Evolutionary conservation across 495 filamentous ascomycete species (phyloP).

Genomic region (Glonium stellatum): DNA sequence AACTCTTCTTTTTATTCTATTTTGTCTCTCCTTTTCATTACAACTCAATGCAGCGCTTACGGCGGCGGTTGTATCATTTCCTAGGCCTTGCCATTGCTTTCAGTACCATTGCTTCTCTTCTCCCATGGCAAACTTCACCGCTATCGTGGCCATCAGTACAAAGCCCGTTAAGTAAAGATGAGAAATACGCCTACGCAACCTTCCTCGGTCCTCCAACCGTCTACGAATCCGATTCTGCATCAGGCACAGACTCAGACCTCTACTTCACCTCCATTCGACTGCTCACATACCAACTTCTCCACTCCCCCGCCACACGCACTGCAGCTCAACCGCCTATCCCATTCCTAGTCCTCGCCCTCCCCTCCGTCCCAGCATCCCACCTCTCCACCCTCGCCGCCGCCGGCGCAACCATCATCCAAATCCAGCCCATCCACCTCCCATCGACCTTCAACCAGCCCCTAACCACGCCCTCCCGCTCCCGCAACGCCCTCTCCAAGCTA

Average conservation of each 20-base stretch:
- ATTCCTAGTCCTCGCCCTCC: slow-evolving; percentile 13
- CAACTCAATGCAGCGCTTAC: not conserved
- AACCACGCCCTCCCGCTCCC: slow-evolving; percentile 8
- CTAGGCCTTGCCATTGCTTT: not conserved
- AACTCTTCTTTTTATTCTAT: not conserved
- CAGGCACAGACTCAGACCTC: not conserved
- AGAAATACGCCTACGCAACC: slow-evolving; percentile 6
- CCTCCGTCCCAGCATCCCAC: not conserved
- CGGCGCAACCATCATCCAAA: slow-evolving; percentile 8
- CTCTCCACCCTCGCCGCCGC: slow-evolving; percentile 3
- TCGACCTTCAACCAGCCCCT: slow-evolving; percentile 9
- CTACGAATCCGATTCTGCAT: not conserved
- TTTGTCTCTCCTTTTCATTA: not conserved
- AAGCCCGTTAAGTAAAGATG: not conserved
- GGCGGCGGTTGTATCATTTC: not conserved
- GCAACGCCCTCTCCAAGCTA: slow-evolving; percentile 22
- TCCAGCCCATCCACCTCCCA: slow-evolving; percentile 11
- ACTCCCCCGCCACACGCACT: not conserved
- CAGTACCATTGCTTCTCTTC: not conserved
- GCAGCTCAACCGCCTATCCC: not conserved
- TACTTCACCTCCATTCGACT: slow-evolving; percentile 4
- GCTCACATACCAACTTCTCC: slow-evolving; percentile 14
- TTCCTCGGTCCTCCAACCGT: slow-evolving; percentile 1
- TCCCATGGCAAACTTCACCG: not conserved
- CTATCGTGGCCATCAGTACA: not conserved